Conservation (phyloP, 257 asterid species). For the Petrea volubilis region DNA sequence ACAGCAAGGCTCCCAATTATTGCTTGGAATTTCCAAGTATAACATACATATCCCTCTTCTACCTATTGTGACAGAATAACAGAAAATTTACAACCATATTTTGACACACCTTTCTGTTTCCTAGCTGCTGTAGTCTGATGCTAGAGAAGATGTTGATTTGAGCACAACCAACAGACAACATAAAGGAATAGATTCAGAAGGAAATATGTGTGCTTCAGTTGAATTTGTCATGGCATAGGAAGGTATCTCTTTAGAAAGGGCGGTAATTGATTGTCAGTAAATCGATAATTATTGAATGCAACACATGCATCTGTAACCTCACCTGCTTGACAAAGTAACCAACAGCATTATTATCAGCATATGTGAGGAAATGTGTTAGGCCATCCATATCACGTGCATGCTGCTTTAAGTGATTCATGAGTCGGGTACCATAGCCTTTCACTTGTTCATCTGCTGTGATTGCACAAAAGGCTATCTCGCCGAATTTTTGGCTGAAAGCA, state of each 20-base stretch:
- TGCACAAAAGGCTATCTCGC: slow-evolving; percentile 99
- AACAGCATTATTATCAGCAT: slow-evolving; percentile 99
- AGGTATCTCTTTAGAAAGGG: not conserved
- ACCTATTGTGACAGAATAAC: not conserved
- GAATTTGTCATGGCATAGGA: slow-evolving; percentile 1
- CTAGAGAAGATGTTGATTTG: not conserved
- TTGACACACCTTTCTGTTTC: not conserved
- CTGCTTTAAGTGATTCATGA: slow-evolving; percentile 97
- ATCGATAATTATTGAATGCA: not conserved
- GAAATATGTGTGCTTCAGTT: not conserved
- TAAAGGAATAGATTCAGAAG: not conserved
- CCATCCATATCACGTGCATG: slow-evolving; percentile 98
- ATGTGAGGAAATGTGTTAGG: slow-evolving; percentile 91
- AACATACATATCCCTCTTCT: not conserved
- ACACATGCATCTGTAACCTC: slow-evolving; percentile 17
- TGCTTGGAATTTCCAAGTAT: slow-evolving; percentile 18
- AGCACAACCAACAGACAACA: not conserved
- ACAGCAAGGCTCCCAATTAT: no score
- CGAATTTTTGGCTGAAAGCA: slow-evolving; percentile 82
- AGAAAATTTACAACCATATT: not conserved
- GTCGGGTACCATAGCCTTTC: slow-evolving; percentile 96
- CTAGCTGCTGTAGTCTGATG: not conserved
- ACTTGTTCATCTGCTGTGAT: slow-evolving; percentile 98
- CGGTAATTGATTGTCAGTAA: slow-evolving; percentile 15
- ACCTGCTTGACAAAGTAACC: slow-evolving; percentile 99